phyloP scores from a whole-genome alignment of 75 land plant species.

The Picea glauca region DNA sequence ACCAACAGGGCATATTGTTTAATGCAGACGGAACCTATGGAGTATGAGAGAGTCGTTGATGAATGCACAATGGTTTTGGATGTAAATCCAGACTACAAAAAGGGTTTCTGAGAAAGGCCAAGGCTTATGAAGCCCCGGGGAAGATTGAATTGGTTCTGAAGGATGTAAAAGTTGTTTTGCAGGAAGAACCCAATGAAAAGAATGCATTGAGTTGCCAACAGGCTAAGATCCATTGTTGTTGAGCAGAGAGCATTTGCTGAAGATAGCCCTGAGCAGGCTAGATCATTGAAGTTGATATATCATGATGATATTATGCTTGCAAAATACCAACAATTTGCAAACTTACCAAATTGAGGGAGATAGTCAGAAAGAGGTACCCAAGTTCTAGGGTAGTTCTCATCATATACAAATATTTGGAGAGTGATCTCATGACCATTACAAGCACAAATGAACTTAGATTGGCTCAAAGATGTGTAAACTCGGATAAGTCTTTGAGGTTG shows the following conservation, averaged over 20 bases:
- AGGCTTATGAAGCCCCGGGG: constrained; percentile 53
- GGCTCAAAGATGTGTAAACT: constrained; percentile 33
- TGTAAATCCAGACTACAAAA: constrained; percentile 47
- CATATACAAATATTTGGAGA: constrained; percentile 66
- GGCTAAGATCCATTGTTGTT: constrained; percentile 22
- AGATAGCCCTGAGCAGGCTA: background rate
- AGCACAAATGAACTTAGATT: constrained; percentile 50
- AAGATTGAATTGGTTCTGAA: constrained; percentile 48
- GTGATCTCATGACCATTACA: constrained; percentile 72
- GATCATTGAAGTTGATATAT: constrained; percentile 44
- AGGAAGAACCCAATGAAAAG: constrained; percentile 47
- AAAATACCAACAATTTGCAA: constrained; percentile 40
- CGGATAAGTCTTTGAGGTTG: constrained; percentile 36
- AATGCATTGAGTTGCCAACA: constrained; percentile 46
- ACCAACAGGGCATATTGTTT: constrained; percentile 60
- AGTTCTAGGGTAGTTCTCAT: constrained; percentile 48
- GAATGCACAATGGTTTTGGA: constrained; percentile 68
- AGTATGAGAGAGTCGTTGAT: constrained; percentile 47
- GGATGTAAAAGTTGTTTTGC: constrained; percentile 52
- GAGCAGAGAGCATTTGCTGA: constrained; percentile 18
- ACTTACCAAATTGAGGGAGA: constrained; percentile 34
- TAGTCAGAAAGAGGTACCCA: constrained; percentile 47
- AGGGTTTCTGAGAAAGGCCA: constrained; percentile 56
- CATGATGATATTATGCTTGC: constrained; percentile 72
- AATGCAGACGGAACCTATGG: constrained; percentile 57